Conservation (phyloP, 345 rosid genomes). For the Physaria fendleri region DNA sequence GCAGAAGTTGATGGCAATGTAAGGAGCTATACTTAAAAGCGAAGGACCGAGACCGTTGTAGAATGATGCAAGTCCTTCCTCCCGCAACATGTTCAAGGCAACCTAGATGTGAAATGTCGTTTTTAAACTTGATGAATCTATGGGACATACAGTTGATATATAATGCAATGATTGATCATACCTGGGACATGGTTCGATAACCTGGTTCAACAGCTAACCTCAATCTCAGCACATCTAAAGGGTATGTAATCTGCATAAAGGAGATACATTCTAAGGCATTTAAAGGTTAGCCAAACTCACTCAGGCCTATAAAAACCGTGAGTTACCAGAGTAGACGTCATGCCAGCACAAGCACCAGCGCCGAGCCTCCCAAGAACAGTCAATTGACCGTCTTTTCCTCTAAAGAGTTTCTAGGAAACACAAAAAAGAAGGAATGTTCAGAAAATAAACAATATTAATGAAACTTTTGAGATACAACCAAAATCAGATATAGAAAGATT, state of each 20-base stretch:
- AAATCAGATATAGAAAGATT: background rate
- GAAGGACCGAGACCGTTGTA: conserved; percentile 88
- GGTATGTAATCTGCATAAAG: conserved; percentile 63
- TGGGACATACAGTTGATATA: background rate
- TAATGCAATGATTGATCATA: conserved; percentile 24
- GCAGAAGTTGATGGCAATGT: conserved; percentile 89
- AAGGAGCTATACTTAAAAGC: conserved; percentile 86
- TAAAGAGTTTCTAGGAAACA: conserved; percentile 67
- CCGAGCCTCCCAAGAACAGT: conserved; percentile 88
- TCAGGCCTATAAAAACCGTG: background rate
- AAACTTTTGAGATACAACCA: conserved; percentile 6
- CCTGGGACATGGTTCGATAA: conserved; percentile 71
- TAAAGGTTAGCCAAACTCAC: background rate
- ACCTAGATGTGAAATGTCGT: conserved; percentile 37
- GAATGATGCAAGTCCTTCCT: conserved; percentile 81
- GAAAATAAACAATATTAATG: background rate
- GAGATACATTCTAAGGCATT: background rate
- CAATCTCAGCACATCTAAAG: conserved; percentile 79
- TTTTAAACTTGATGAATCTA: background rate
- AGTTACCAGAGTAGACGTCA: conserved; percentile 96
- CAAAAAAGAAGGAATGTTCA: conserved; percentile 9
- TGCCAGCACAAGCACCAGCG: conserved; percentile 99
- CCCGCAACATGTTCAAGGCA: conserved; percentile 74
- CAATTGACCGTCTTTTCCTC: conserved; percentile 70
- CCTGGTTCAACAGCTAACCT: conserved; percentile 95